Evolutionary conservation across 1,284 basidiomycete genomes (phyloP), one percentile per base, ranked within the genome.

Genomic region (Microbotryum scabiosae): DNA sequence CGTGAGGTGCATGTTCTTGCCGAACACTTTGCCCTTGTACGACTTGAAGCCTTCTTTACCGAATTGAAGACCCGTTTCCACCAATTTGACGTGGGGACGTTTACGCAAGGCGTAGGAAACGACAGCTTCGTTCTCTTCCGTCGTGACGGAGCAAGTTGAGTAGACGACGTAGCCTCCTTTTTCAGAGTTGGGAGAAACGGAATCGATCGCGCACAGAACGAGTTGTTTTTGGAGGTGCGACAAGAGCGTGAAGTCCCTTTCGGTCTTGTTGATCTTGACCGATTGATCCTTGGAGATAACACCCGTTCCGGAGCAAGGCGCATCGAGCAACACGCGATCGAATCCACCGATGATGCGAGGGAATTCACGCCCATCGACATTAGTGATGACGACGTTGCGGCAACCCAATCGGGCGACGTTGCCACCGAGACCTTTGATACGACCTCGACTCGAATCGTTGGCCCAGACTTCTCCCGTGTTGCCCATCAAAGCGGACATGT

Each of bases 261-360:
- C 90, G 52, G 88, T 87, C 92, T 98, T 98, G 82, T 97, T 99
- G 69, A 91, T 82, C 78, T 99, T 99, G 67, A 99, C 96, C 73
- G 89, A 90, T 30, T 88, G 83, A 75, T 99, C 96, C 77, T 99
- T 99, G 78, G 87, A 88, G 71, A 99, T 97, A 60, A 99, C 94
- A 66, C 96, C 96, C 1, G 96, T 98, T 21, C 96, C 96, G 70
- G 88, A 92, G 76, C 96, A 99, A 30, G 96, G 96, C 48, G 96
- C 94, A 76, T 99, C 96, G 60, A 99, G 79, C 63, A 99, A 78
- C 43, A 98, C 92, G 23, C 96, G 82, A 74, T 99, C 94, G 70
- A 99, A 99, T 1, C 96, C 96, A 25, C 94, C 96, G 78, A 99
- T 92, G 50, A 99, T 93, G 75, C 94, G 97, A n/a, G 96, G 96